Percentiles rank a stretch among this genome's conserved stretches.
Evolutionary conservation across 202 grass and related monocot species (phyloP).

Genomic region (Panicum virgatum): DNA sequence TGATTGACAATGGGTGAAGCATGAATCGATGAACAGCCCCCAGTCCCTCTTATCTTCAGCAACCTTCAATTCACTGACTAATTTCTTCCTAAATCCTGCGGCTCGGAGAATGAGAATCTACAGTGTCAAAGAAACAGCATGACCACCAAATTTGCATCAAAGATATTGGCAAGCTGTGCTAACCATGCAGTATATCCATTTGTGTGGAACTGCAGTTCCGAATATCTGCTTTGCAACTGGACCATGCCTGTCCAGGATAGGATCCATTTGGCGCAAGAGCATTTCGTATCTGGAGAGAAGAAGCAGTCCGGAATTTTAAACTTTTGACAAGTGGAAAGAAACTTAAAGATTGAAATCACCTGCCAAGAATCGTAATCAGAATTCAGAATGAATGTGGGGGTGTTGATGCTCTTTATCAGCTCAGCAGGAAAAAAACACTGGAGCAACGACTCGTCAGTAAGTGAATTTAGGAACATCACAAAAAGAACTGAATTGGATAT

Average conservation of each 20-base stretch:
- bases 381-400: constrained; percentile 77
- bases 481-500: background rate
- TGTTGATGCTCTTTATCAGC: constrained; percentile 71
- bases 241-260: constrained; percentile 52
- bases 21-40: constrained; percentile 66
- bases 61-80: constrained; percentile 38
- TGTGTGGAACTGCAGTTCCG: constrained; percentile 52
- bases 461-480: background rate
- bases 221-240: constrained; percentile 62
- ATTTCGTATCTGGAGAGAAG: constrained; percentile 49
- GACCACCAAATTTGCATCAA: background rate
- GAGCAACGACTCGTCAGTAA: background rate
- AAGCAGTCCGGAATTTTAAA: background rate
- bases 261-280: constrained; percentile 53
- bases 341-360: constrained; percentile 35
- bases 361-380: constrained; percentile 79
- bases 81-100: constrained; percentile 46
- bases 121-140: background rate
- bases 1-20: constrained; percentile 68
- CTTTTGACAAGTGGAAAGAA: background rate
- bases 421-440: constrained; percentile 74
- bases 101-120: background rate
- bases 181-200: constrained; percentile 55
- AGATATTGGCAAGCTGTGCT: background rate
- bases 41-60: constrained; percentile 43